Percentiles rank a stretch among this genome's conserved stretches.
Conservation (phyloP, 139 green algal genomes). For the Chlorella sp. region DNA sequence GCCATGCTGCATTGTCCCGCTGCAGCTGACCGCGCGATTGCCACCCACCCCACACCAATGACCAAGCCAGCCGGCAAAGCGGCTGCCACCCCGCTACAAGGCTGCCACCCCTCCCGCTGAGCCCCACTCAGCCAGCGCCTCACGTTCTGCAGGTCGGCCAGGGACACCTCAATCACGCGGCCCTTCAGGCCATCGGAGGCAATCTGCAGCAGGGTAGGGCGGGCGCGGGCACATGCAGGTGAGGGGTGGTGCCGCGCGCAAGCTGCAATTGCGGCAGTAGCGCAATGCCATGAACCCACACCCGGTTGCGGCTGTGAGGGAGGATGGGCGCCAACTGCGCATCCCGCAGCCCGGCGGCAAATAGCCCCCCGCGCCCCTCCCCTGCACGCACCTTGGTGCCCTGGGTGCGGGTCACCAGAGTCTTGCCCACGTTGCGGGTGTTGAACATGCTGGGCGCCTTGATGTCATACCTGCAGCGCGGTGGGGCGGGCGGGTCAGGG, state of each 20-base stretch:
- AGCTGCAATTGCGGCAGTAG: not conserved
- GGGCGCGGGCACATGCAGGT: too few species aligned
- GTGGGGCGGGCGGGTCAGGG: not conserved
- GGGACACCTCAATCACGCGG: slow-evolving; percentile 94
- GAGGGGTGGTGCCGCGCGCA: too few species aligned
- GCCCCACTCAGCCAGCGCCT: not conserved
- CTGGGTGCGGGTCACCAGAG: slow-evolving; percentile 94
- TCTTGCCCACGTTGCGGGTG: slow-evolving; percentile 96
- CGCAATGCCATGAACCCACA: too few species aligned
- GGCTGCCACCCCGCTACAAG: not conserved
- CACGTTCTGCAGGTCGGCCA: slow-evolving; percentile 97
- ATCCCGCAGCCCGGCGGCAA: not conserved
- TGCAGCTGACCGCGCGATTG: too few species aligned
- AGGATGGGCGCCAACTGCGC: not conserved
- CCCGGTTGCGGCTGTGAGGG: too few species aligned
- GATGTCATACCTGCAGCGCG: slow-evolving; percentile 89
- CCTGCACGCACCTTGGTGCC: slow-evolving; percentile 93
- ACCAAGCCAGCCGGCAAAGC: too few species aligned
- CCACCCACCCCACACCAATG: too few species aligned
- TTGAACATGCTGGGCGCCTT: slow-evolving; percentile 98
- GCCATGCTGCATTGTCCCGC: too few species aligned
- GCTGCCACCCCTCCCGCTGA: not conserved
- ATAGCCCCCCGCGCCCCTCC: not conserved
- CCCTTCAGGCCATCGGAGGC: slow-evolving; percentile 98
- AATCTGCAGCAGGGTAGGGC: slow-evolving; percentile 75